Base-by-base conservation (phyloP, 306 rosid species). In the Gleditsia sinensis region DNA sequence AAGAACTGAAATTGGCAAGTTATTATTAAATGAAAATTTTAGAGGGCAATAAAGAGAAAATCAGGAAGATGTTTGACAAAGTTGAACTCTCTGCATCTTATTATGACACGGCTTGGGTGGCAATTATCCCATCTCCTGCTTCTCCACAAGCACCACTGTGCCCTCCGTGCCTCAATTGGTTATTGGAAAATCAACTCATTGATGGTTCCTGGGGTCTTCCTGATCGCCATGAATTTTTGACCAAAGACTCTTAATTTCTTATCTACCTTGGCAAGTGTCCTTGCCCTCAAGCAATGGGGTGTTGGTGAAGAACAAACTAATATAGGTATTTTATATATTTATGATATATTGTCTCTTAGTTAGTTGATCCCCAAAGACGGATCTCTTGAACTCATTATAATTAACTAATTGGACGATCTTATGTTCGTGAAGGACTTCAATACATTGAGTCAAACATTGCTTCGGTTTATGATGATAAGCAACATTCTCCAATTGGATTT, bases 61-160 rank as follows among this genome's bases (percentile, higher is more conserved):
- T 86, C 21, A 73, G 65, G 79, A 76, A 80, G 65, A 61, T 88
- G 87, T 83, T 86, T 68, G 9, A 88, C 20, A 78, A 88, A 66
- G 94, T 89, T 62, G 91, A 94, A 49, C 88, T 89, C 46, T 86
- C 89, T 34, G 74, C 80, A 70, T 94, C 97, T 54, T 87, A 87
- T 0, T 94, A 91, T 69, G 96, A 94, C 79, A 91, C 98, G 3
- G 94, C 98, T 74, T 88, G 96, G 97, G 92, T 93, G 55, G 98
- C 98, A 20, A 88, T 89, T 97, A 69, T 89, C 64, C 90, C 92
- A 64, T 89, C 92, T 50, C 82, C 89, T 43, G 56, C 81, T 78
- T 83, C 94, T 37, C 36, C 66, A 5, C 53, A 68, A 8, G 54
- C 72, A 21, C 98, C 97, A 12, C 67, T 82, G 76, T 91, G 89